These are phyloP conservation scores for Hypoxylon sp. DNA, from an alignment of 2,329 filamentous ascomycete species.

Conservation along the genomic window DNA sequence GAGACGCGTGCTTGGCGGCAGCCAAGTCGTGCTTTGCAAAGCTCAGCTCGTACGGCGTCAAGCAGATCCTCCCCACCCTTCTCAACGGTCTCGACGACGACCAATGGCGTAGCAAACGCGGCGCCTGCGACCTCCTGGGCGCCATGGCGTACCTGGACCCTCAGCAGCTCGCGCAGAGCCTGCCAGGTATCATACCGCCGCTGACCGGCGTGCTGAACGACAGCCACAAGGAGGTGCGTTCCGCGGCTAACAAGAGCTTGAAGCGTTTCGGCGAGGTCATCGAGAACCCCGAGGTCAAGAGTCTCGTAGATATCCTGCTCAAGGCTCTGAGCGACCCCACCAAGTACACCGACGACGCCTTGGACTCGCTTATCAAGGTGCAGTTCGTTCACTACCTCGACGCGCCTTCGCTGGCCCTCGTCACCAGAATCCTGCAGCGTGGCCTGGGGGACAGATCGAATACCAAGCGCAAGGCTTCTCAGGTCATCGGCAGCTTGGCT, in stretches of 20 bases:
- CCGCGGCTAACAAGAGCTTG: conserved; percentile 91
- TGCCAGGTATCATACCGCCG: conserved; percentile 96
- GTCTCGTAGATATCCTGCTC: conserved; percentile 86
- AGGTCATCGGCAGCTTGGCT: conserved; percentile 96
- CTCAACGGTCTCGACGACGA: conserved; percentile 91
- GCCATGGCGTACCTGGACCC: conserved; percentile 99
- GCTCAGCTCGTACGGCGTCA: conserved; percentile 94
- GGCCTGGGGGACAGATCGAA: conserved; percentile 89
- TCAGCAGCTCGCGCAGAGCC: conserved; percentile 87
- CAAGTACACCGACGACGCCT: conserved; percentile 92
- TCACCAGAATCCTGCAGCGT: conserved; percentile 94
- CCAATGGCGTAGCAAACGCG: conserved; percentile 98
- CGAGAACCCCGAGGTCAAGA: conserved; percentile 95
- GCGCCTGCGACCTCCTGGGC: conserved; percentile 93
- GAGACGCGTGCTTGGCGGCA: conserved; percentile 90
- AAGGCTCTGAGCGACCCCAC: conserved; percentile 98
- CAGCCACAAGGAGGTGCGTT: conserved; percentile 95
- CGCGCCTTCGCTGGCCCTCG: conserved; percentile 90
- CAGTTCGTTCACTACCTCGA: conserved; percentile 99
- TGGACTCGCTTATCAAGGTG: conserved; percentile 96
- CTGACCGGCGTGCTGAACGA: conserved; percentile 94
- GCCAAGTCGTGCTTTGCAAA: conserved; percentile 94
- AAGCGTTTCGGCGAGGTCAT: conserved; percentile 99
- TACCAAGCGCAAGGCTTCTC: conserved; percentile 94
- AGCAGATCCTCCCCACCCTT: conserved; percentile 89